Percentiles rank a stretch among this genome's conserved stretches.
These are phyloP conservation scores for Dendryphion nanum DNA, from an alignment of 2,329 filamentous ascomycete genomes.

Conservation along the genomic window DNA sequence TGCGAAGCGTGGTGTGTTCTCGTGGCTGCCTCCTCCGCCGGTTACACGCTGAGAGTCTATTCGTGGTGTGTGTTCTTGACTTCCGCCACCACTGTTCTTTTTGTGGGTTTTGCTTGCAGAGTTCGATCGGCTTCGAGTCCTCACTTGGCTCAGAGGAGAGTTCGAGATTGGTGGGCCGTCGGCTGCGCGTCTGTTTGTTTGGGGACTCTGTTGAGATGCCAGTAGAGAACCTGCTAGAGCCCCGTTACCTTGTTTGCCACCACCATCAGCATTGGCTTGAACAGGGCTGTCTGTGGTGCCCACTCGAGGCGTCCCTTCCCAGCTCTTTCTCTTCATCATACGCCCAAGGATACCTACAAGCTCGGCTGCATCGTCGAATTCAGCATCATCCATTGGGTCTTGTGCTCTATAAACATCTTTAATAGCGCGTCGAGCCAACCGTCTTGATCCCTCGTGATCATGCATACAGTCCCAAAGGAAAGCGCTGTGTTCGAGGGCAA, in stretches of 20 bases:
- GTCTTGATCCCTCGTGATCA: slow-evolving; percentile 72
- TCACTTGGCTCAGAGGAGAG: slow-evolving; percentile 18
- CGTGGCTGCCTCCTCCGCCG: slow-evolving; percentile 14
- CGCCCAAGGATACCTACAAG: slow-evolving; percentile 81
- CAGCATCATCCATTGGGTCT: slow-evolving; percentile 92
- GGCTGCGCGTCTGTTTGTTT: slow-evolving; percentile 21
- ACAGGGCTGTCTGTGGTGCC: slow-evolving; percentile 31
- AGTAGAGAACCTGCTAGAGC: slow-evolving; percentile 7
- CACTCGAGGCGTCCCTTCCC: slow-evolving; percentile 37
- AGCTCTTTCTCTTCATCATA: slow-evolving; percentile 72
- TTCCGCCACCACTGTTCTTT: slow-evolving; percentile 8
- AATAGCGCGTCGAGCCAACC: slow-evolving; percentile 78
- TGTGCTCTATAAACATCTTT: slow-evolving; percentile 87
- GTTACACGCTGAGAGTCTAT: not conserved
- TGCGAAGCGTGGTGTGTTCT: slow-evolving; percentile 24
- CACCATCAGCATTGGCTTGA: slow-evolving; percentile 15
- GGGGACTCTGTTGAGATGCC: slow-evolving; percentile 19
- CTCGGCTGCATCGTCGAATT: slow-evolving; percentile 88
- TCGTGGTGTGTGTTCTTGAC: slow-evolving; percentile 4
- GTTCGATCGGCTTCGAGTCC: slow-evolving; percentile 28
- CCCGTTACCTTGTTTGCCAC: slow-evolving; percentile 11
- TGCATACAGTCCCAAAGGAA: slow-evolving; percentile 93
- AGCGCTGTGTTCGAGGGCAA: slow-evolving; percentile 88
- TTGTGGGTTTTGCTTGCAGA: slow-evolving; percentile 22
- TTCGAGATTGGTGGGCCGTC: slow-evolving; percentile 25